Conservation (phyloP, 352 stramenopile genomes). For the Phytophthora lateralis region DNA sequence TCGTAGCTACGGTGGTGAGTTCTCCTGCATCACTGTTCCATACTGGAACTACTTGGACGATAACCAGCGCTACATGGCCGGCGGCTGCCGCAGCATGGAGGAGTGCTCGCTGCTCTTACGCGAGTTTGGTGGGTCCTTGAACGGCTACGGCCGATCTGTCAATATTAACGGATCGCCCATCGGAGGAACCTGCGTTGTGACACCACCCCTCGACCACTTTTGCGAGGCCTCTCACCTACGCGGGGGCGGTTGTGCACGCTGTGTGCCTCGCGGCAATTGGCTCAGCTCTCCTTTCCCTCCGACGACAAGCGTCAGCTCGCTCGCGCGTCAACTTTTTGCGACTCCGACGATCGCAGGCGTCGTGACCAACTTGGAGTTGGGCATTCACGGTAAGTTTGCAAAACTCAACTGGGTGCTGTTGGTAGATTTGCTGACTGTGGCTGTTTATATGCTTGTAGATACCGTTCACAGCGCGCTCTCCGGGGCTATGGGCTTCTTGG, state of each 20-base stretch:
- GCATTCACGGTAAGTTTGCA: constrained; percentile 70
- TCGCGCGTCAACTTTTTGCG: constrained; percentile 75
- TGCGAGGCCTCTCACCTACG: constrained; percentile 66
- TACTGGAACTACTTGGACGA: constrained; percentile 91
- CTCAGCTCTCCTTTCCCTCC: constrained; percentile 50
- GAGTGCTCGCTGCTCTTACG: constrained; percentile 74
- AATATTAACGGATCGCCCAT: constrained; percentile 76
- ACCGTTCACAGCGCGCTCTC: constrained; percentile 79
- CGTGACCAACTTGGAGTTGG: constrained; percentile 71
- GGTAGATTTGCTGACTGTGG: constrained; percentile 12
- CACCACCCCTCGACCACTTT: constrained; percentile 68
- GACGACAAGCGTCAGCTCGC: constrained; percentile 75
- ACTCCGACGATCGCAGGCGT: constrained; percentile 68
- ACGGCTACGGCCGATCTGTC: constrained; percentile 40
- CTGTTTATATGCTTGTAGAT: constrained; percentile 42
- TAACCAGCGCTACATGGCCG: constrained; percentile 70
- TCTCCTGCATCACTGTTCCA: constrained; percentile 84
- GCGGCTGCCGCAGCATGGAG: constrained; percentile 70
- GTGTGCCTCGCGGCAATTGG: constrained; percentile 80
- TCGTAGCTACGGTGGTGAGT: constrained; percentile 74
- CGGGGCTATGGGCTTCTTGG: constrained; percentile 72
- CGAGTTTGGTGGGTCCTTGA: constrained; percentile 68
- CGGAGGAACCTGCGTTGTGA: constrained; percentile 56
- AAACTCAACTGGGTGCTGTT: neutral
- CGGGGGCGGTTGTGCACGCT: constrained; percentile 49